Evolutionary conservation across 768 basidiomycete genomes (phyloP), one percentile per base, ranked within the genome.

Genomic region (Phylloporus sp.): DNA sequence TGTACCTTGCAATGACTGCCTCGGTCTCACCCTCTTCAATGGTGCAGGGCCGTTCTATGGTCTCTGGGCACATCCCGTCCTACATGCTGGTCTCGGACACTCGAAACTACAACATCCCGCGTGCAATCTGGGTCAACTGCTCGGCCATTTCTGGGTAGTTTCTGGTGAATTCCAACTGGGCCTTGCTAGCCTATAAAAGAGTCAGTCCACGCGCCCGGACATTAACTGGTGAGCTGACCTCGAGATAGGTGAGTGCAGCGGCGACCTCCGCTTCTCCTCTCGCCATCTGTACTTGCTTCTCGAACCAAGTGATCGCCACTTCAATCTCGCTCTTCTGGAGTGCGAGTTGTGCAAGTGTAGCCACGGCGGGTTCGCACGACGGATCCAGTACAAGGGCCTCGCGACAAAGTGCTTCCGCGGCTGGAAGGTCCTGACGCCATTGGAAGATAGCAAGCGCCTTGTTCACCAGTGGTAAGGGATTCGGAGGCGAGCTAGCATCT

Each of bases 361-460:
- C 91, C 5, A 98, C 85, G 0, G 95, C 96, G 10, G 95, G 90
- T 63, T 99, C 96, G 67, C 95, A 98, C 54, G 93, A 92, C 10
- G 88, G 74, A 66, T 99, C 96, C 45, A 93, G 79, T 39, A 75
- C 71, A 18, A 99, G 74, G 1, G 96, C 96, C 65, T 98, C 88
- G 46, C 82, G 73, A 63, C 92, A 94, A 62, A 91, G 86, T 17
- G 72, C 69, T 66, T 95, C 93, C 2, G 92, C 93, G 1, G 78
- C 80, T 7, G 71, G 74, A 47, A 90, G 76, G 61, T 98, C 91
- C 61, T 95, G 87, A 65, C 90, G 89, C 88, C 87, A 92, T 70
- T 98, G 96, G 78, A 84, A 98, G 38, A 97, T 61, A 0, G 92
- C 87, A 18, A 98, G 84, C n/a, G 94, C 93, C 64, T 95, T 96